Conservation (phyloP, 352 stramenopile species). For the Pythium insidiosum region DNA sequence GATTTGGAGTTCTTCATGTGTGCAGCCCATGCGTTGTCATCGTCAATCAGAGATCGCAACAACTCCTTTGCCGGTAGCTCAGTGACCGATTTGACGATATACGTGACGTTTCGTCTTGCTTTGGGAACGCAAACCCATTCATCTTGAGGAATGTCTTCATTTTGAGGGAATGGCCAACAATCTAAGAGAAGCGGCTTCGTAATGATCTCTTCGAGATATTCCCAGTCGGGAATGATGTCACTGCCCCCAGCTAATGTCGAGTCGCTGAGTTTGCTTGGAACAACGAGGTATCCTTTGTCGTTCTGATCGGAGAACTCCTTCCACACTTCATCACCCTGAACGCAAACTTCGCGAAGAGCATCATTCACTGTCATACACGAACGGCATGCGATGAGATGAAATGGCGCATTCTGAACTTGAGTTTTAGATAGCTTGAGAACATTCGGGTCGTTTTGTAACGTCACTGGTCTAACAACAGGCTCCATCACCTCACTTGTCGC, state of each 20-base stretch:
- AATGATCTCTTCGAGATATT: slow-evolving; percentile 54
- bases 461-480: slow-evolving; percentile 45
- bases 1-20: slow-evolving; percentile 72
- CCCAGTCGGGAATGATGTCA: slow-evolving; percentile 40
- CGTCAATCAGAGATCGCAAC: slow-evolving; percentile 17
- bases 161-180: slow-evolving; percentile 49
- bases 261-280: slow-evolving; percentile 26
- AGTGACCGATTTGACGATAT: slow-evolving; percentile 40
- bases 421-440: slow-evolving; percentile 37
- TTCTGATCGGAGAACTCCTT: slow-evolving; percentile 83
- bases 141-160: slow-evolving; percentile 10
- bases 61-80: slow-evolving; percentile 17
- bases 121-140: slow-evolving; percentile 77
- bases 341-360: slow-evolving; percentile 57
- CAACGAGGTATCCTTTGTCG: slow-evolving; percentile 83
- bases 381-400: slow-evolving; percentile 77
- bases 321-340: slow-evolving; percentile 49
- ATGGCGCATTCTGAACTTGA: slow-evolving; percentile 53
- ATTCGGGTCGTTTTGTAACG: slow-evolving; percentile 36
- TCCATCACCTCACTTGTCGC: slow-evolving; percentile 70
- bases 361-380: slow-evolving; percentile 74
- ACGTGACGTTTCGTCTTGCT: slow-evolving; percentile 60
- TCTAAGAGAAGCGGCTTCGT: slow-evolving; percentile 50
- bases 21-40: slow-evolving; percentile 33
- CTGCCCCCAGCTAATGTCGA: slow-evolving; percentile 1